These are phyloP conservation scores for Rhytidhysteron rufulum DNA, from an alignment of 2,329 filamentous ascomycete species.

Conservation along the genomic window DNA sequence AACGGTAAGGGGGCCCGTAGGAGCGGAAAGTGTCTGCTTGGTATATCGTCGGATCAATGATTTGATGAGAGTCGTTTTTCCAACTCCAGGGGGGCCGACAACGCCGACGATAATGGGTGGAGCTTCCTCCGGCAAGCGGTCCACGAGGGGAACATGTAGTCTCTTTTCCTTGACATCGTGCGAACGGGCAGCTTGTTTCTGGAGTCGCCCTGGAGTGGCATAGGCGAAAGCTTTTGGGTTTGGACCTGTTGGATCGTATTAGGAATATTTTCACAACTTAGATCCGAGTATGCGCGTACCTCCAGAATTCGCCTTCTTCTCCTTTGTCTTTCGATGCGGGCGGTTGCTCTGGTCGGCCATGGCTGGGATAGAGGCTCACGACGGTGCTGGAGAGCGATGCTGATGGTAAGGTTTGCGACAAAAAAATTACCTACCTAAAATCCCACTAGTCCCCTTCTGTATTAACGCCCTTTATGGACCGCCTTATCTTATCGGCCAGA, in stretches of 20 bases:
- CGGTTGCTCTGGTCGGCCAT: conserved; percentile 85
- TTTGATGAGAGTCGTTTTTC: conserved; percentile 94
- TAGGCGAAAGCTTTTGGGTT: conserved; percentile 92
- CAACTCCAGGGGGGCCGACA: conserved; percentile 88
- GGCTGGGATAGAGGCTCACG: too few relatives aligned
- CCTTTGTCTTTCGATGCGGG: conserved; percentile 80
- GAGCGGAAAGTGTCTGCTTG: conserved; percentile 88
- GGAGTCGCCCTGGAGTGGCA: conserved; percentile 74
- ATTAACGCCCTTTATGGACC: too few relatives aligned
- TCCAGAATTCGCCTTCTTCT: conserved; percentile 75
- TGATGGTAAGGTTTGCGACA: too few relatives aligned
- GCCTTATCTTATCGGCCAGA: too few relatives aligned
- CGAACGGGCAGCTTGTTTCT: conserved; percentile 68
- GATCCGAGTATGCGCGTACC: conserved; percentile 39
- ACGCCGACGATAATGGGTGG: conserved; percentile 90
- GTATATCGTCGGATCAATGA: conserved; percentile 91
- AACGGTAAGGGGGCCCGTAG: conserved; percentile 88
- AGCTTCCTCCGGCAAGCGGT: conserved; percentile 91
- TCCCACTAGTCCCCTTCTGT: too few relatives aligned
- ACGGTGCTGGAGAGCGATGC: too few relatives aligned
- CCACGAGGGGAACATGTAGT: conserved; percentile 92
- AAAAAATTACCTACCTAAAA: too few relatives aligned
- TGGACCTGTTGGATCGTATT: conserved; percentile 48
- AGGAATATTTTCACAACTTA: neutral
- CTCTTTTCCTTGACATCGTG: conserved; percentile 90